Evolutionary conservation across 2,329 filamentous ascomycete genomes (phyloP).

Genomic region (Ceratocystis destructans): DNA sequence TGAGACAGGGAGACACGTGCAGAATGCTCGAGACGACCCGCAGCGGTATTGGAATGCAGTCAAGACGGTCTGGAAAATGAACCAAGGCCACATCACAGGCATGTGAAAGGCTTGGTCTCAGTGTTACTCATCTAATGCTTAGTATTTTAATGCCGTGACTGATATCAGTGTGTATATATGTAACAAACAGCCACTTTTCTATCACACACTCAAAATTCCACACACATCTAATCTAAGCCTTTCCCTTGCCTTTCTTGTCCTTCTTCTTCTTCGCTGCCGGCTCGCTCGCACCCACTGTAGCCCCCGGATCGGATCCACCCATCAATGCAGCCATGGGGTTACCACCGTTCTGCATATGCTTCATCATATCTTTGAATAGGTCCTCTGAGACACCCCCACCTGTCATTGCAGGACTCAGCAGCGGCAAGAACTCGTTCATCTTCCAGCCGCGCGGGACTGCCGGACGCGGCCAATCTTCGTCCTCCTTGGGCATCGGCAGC

Average conservation of each 20-base stretch:
- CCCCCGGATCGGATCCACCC: conserved; percentile 27
- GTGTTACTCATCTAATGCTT: neutral
- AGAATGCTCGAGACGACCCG: conserved; percentile 25
- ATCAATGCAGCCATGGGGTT: conserved; percentile 34
- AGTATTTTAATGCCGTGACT: neutral
- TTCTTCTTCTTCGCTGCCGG: conserved; percentile 34
- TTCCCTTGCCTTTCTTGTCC: conserved; percentile 38
- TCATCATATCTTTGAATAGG: conserved; percentile 93
- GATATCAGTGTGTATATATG: neutral
- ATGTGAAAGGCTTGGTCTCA: neutral
- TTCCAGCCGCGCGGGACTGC: conserved; percentile 82
- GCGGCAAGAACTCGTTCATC: conserved; percentile 67
- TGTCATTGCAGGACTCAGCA: conserved; percentile 77
- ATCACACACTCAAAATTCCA: neutral
- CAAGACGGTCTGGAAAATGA: conserved; percentile 31
- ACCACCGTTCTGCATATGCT: conserved; percentile 56
- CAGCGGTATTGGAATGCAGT: conserved; percentile 39
- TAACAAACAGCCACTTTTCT: neutral
- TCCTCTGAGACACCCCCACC: conserved; percentile 92
- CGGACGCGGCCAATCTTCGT: conserved; percentile 56
- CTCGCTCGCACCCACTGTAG: conserved; percentile 22
- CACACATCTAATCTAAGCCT: conserved; percentile 22
- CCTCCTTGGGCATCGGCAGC: conserved; percentile 43
- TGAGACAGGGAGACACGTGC: conserved; percentile 35
- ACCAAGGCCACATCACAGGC: neutral